Conservation (phyloP, 176 grass and related monocot genomes). For the Eleusine coracana region DNA sequence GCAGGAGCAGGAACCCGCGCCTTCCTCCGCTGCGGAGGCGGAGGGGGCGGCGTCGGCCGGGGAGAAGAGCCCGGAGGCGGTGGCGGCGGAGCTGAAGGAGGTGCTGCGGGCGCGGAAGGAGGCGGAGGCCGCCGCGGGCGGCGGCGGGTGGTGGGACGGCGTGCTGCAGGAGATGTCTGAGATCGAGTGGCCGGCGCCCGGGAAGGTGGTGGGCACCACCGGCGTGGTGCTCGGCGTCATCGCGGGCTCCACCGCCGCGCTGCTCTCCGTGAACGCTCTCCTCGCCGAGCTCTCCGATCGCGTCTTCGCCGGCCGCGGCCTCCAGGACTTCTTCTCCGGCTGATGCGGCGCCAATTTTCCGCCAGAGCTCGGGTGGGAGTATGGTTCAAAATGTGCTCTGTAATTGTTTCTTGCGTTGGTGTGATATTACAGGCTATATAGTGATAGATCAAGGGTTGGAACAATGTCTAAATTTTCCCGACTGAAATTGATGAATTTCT, state of each 20-base stretch:
- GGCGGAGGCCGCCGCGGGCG: slow-evolving; percentile 35
- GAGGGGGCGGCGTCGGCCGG: background rate
- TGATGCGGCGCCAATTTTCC: background rate
- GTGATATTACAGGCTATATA: background rate
- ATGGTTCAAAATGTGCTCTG: background rate
- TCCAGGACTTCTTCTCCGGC: slow-evolving; percentile 87
- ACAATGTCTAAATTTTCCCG: background rate
- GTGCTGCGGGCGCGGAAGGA: slow-evolving; percentile 67
- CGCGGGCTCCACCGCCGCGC: slow-evolving; percentile 71
- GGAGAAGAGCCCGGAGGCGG: slow-evolving; percentile 44
- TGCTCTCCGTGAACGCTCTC: slow-evolving; percentile 83
- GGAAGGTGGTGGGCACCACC: slow-evolving; percentile 89
- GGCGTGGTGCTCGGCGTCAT: slow-evolving; percentile 91
- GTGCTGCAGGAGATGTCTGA: slow-evolving; percentile 70
- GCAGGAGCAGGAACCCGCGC: slow-evolving; percentile 30
- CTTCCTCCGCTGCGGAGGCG: background rate
- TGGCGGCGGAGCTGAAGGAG: slow-evolving; percentile 89
- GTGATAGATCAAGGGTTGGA: background rate
- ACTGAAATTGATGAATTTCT: background rate
- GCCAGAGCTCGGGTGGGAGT: background rate
- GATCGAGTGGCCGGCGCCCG: slow-evolving; percentile 82
- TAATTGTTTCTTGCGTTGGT: slow-evolving; percentile 11
- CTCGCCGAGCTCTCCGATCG: slow-evolving; percentile 83
- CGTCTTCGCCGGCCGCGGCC: slow-evolving; percentile 72
- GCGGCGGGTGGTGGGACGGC: slow-evolving; percentile 50